Conservation (phyloP, 805 yeast genomes). For the Schizosaccharomyces japonicus region DNA sequence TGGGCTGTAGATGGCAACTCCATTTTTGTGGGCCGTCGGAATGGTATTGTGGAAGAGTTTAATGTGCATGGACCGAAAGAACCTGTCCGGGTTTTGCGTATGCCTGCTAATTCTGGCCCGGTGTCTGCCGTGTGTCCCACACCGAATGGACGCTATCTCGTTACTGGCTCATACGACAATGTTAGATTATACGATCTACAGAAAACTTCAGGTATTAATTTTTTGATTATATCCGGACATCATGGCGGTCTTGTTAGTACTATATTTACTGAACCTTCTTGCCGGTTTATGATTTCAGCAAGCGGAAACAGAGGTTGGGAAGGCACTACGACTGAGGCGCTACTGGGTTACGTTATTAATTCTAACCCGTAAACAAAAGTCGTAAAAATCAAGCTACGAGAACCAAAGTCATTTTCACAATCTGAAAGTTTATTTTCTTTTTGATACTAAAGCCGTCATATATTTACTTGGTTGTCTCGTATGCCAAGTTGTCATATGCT, state of each 20-base stretch:
- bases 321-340: conserved; percentile 55
- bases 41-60: conserved; percentile 22
- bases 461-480: no score
- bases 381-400: no score
- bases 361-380: no score
- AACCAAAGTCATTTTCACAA: no score
- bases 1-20: conserved; percentile 72
- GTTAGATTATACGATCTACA: conserved; percentile 59
- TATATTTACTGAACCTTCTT: conserved; percentile 62
- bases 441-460: no score
- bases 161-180: conserved; percentile 81
- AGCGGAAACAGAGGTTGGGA: conserved; percentile 95
- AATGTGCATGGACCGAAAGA: conserved; percentile 19
- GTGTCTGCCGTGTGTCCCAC: conserved; percentile 57
- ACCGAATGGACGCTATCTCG: conserved; percentile 55
- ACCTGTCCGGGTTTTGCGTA: conserved; percentile 35
- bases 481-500: no score
- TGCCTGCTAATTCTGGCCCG: conserved; percentile 78
- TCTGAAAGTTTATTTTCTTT: no score
- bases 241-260: conserved; percentile 75
- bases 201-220: conserved; percentile 28
- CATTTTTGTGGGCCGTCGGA: conserved; percentile 70
- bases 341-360: conserved; percentile 50
- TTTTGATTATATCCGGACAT: conserved; percentile 83
- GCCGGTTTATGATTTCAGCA: conserved; percentile 68